A percentile compares a stretch with the other conserved stretches of the same genome.
phyloP scores from a whole-genome alignment of 2,329 filamentous ascomycete species.

The Fusarium sp. region DNA sequence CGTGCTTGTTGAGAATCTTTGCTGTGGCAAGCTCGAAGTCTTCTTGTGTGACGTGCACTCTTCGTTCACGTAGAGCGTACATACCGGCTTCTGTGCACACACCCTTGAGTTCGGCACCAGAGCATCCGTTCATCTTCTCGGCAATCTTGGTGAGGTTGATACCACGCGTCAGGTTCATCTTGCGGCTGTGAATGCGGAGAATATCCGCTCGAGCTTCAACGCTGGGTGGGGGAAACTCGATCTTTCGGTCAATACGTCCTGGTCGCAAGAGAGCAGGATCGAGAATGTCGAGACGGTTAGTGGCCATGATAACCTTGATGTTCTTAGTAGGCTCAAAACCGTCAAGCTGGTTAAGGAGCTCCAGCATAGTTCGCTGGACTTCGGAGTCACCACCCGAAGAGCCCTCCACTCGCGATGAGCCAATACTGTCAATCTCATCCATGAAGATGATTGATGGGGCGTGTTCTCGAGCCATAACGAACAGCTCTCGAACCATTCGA shows the following conservation, averaged over 20 bases:
- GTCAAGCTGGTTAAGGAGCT: slow-evolving; percentile 97
- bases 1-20: slow-evolving; percentile 99
- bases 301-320: slow-evolving; percentile 99
- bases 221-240: slow-evolving; percentile 97
- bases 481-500: slow-evolving; percentile 97
- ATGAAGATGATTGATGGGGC: slow-evolving; percentile 99
- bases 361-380: slow-evolving; percentile 98
- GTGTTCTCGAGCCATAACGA: slow-evolving; percentile 99
- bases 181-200: slow-evolving; percentile 94
- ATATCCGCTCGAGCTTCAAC: slow-evolving; percentile 98
- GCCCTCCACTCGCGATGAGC: slow-evolving; percentile 95
- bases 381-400: slow-evolving; percentile 96
- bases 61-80: slow-evolving; percentile 94
- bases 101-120: slow-evolving; percentile 96
- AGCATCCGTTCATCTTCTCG: slow-evolving; percentile 99
- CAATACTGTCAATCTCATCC: slow-evolving; percentile 99
- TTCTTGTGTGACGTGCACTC: slow-evolving; percentile 98
- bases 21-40: slow-evolving; percentile 98
- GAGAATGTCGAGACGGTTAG: slow-evolving; percentile 96
- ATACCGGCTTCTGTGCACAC: slow-evolving; percentile 99
- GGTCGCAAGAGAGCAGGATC: slow-evolving; percentile 94
- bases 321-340: slow-evolving; percentile 99
- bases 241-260: slow-evolving; percentile 98
- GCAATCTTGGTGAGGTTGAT: slow-evolving; percentile 99
- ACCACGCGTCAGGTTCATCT: slow-evolving; percentile 97